Conservation (phyloP, 164 flowering plant genomes). For the Magnolia officinalis region DNA sequence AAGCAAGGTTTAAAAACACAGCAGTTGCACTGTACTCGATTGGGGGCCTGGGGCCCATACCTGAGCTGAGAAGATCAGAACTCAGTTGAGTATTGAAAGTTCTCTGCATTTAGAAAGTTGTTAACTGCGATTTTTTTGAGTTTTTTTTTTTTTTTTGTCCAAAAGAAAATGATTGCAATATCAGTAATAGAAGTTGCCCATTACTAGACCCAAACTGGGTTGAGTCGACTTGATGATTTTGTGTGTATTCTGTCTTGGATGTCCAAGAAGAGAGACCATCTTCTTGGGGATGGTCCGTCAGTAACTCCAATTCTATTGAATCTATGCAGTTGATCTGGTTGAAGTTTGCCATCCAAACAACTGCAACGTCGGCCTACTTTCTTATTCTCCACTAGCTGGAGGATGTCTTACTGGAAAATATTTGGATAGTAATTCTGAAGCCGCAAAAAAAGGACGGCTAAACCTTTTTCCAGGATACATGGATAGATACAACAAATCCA, state of each 20-base stretch:
- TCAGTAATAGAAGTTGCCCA: neutral
- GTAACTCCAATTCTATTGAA: neutral
- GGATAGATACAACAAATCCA: conserved; percentile 88
- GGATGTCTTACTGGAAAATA: conserved; percentile 82
- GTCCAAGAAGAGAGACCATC: neutral
- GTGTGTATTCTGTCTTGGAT: neutral
- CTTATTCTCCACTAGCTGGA: conserved; percentile 88
- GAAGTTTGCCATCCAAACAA: conserved; percentile 95
- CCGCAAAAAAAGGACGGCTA: conserved; percentile 73
- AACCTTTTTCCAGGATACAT: conserved; percentile 92
- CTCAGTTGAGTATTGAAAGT: neutral
- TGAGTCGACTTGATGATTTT: neutral
- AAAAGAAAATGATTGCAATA: no score
- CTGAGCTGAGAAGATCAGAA: neutral
- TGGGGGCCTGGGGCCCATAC: neutral
- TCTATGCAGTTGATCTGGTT: conserved; percentile 76
- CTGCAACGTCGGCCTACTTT: conserved; percentile 80
- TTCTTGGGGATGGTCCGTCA: neutral
- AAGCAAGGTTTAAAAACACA: neutral
- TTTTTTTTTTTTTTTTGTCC: neutral
- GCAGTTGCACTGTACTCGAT: neutral
- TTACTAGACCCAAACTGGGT: neutral
- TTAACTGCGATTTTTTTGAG: neutral
- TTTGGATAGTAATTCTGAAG: conserved; percentile 63
- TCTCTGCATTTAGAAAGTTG: neutral